Conservation (phyloP, 129 eudicot species). For the Cynara cardunculus region DNA sequence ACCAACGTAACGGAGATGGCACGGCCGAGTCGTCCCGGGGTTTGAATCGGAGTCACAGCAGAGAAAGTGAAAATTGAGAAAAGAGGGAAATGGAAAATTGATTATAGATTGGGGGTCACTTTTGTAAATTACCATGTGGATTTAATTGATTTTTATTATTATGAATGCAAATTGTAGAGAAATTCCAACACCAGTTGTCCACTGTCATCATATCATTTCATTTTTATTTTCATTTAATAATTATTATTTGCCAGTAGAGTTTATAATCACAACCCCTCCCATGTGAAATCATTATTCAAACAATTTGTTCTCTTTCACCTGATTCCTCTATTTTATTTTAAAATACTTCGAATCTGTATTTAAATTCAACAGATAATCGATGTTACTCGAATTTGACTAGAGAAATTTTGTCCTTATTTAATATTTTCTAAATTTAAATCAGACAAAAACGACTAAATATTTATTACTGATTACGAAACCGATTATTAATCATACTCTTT, state of each 20-base stretch:
- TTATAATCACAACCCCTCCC: constrained; percentile 32
- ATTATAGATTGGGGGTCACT: constrained; percentile 33
- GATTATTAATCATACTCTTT: no score
- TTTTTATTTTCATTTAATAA: not conserved
- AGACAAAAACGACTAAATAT: not conserved
- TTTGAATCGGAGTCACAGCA: constrained; percentile 34
- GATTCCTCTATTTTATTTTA: constrained; percentile 1
- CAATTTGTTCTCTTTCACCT: constrained; percentile 35
- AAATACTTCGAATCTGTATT: not conserved
- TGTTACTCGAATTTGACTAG: no score
- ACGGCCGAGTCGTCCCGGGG: constrained; percentile 85
- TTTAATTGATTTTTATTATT: constrained; percentile 25
- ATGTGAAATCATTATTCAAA: constrained; percentile 35
- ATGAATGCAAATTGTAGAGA: constrained; percentile 43
- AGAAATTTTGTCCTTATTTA: not conserved
- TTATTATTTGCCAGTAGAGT: constrained; percentile 34
- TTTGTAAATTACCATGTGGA: constrained; percentile 39
- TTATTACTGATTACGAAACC: no score
- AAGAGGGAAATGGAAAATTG: not conserved
- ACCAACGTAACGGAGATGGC: constrained; percentile 78
- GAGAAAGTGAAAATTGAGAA: not conserved
- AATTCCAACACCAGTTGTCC: constrained; percentile 29
- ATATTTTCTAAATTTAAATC: no score
- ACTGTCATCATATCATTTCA: not conserved
- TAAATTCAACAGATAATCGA: not conserved